Base-by-base conservation (phyloP, 179 eudicot species). In the Actinidia polygama region DNA sequence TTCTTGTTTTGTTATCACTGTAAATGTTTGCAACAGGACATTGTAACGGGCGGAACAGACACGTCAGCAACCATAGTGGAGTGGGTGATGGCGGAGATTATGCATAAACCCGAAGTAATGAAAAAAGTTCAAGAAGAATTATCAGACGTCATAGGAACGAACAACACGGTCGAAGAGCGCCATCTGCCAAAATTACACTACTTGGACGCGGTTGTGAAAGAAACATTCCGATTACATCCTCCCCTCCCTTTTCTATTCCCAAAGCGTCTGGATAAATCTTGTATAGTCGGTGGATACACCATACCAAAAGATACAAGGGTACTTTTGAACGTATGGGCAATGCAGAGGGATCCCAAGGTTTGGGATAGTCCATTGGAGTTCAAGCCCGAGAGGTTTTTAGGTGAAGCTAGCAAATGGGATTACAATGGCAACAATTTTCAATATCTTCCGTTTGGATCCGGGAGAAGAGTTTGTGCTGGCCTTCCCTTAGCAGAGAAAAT, bases 21-120 rank as follows among this genome's bases (percentile, higher is more conserved):
- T 44, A 14, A 54, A 66, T 69, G 69, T 49, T 62, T 50, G 19
- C 18, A 10, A 50, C 85, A 88, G 86, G 88, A 85, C 76, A 86
- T 86, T 18, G 62, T 85, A n/a, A 18, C 79, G 11, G 90, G 81
- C 7, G 85, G 85, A 18, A 83, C 90, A 0, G 90, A 88, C 75
- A 80, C 90, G 21, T 11, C 88, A 3, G 26, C 81, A 6, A 83
- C 80, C 58, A 66, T n/a, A 59, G 75, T 84, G 44, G 90, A 84
- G 75, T 88, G 87, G 87, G 84, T 36, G 46, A 84, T 88, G 86
- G 84, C 89, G 8, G 90, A 86, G 84, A 16, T 88, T 24, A 11
- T 88, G 77, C 18, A 82, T n/a, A 74, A 83, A 16, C 83, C 84
- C 24, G 53, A 70, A 8, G 58, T 69, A 47, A 66, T 79, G 77